These are phyloP conservation scores for Fusarium pseudograminearum DNA, from an alignment of 2,329 filamentous ascomycete genomes.

Conservation along the genomic window DNA sequence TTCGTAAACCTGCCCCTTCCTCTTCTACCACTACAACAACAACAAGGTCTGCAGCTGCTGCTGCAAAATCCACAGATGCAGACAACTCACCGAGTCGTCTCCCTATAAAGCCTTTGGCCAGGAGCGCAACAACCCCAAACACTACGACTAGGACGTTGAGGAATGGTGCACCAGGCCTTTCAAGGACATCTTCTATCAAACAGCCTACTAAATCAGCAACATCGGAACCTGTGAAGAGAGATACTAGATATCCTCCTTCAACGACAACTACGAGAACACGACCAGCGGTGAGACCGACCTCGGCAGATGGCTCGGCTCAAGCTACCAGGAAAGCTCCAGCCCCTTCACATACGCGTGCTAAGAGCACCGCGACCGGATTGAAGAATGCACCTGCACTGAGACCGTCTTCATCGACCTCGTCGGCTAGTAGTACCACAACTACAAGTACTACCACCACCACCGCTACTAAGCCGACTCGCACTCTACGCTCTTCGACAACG, in stretches of 20 bases:
- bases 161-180: conserved; percentile 34
- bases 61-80: conserved; percentile 31
- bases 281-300: conserved; percentile 48
- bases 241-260: conserved; percentile 52
- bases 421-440: conserved; percentile 39
- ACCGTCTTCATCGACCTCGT: conserved; percentile 48
- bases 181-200: conserved; percentile 44
- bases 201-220: conserved; percentile 33
- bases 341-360: conserved; percentile 49
- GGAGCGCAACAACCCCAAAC: conserved; percentile 50
- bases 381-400: conserved; percentile 47
- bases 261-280: conserved; percentile 50
- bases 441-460: conserved; percentile 33
- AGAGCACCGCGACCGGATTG: conserved; percentile 50
- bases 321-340: conserved; percentile 37
- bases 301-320: conserved; percentile 45
- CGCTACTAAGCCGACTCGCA: conserved; percentile 33
- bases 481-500: conserved; percentile 29
- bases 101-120: conserved; percentile 59
- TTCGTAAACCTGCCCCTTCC: conserved; percentile 57
- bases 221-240: conserved; percentile 34
- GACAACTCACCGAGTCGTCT: conserved; percentile 62
- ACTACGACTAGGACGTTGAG: conserved; percentile 37
- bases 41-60: conserved; percentile 7
- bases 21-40: conserved; percentile 30